phyloP scores from a whole-genome alignment of 225 moss, liverwort and hornwort genomes.

The Neckera pumila region DNA sequence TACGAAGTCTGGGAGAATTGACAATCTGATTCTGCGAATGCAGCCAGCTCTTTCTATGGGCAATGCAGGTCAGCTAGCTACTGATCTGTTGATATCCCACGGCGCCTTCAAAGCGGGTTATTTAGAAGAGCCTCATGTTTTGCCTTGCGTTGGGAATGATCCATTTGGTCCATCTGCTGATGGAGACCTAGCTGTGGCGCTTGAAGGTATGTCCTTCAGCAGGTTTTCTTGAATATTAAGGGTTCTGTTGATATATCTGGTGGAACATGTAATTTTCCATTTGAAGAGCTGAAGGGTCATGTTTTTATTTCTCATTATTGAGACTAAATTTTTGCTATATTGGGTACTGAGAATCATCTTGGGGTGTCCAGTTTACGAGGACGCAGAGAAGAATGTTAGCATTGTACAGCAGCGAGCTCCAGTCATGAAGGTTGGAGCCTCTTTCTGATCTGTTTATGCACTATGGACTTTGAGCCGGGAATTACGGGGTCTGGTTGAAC shows the following conservation, averaged over 20 bases:
- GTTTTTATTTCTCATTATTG: background rate
- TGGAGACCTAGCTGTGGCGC: conserved; percentile 66
- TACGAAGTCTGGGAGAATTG: background rate
- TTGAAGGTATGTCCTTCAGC: conserved; percentile 48
- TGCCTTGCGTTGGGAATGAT: conserved; percentile 92
- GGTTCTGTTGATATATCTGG: background rate
- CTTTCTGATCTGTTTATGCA: background rate
- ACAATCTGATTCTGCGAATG: conserved; percentile 7
- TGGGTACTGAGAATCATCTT: background rate
- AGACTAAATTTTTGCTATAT: background rate
- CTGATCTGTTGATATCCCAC: conserved; percentile 63
- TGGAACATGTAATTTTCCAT: background rate
- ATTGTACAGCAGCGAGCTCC: conserved; percentile 92
- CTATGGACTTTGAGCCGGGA: background rate
- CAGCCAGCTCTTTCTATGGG: conserved; percentile 92
- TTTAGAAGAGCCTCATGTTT: conserved; percentile 71
- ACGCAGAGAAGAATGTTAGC: conserved; percentile 27
- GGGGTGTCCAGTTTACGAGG: conserved; percentile 53
- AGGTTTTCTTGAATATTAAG: background rate
- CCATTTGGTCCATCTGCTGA: conserved; percentile 69
- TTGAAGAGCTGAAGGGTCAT: background rate
- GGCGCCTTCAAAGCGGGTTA: conserved; percentile 58
- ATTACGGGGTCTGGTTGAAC: background rate
- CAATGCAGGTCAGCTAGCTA: conserved; percentile 91
- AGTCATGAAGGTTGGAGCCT: conserved; percentile 49